Evolutionary conservation across 805 yeast genomes (phyloP).

Genomic region (Saturnispora zaruensis): DNA sequence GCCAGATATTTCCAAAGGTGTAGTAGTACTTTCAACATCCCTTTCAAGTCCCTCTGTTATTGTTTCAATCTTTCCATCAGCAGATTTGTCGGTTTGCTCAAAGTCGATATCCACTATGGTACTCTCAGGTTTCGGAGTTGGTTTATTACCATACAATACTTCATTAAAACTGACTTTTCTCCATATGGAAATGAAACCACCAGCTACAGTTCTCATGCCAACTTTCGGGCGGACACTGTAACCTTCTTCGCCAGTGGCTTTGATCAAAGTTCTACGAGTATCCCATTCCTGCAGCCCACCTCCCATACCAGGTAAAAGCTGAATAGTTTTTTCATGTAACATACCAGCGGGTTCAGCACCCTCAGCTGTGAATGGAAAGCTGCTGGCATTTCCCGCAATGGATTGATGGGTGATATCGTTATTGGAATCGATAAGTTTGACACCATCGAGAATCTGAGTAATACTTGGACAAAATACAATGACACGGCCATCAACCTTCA

Average conservation of each 20-base stretch:
- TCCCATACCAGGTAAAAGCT: conserved; percentile 39
- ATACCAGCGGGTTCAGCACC: conserved; percentile 2
- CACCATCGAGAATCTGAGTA: conserved; percentile 37
- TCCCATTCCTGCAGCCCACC: conserved; percentile 49
- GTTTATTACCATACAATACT: conserved; percentile 4
- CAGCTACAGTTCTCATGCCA: conserved; percentile 39
- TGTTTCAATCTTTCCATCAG: background rate
- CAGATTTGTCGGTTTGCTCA: background rate
- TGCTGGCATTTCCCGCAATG: background rate
- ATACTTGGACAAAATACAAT: conserved; percentile 41
- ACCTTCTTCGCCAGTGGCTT: conserved; percentile 33
- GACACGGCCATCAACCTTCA: conserved; percentile 36
- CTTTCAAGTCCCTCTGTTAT: background rate
- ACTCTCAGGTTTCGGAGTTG: conserved; percentile 4
- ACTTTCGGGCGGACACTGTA: conserved; percentile 44
- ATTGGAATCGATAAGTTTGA: conserved; percentile 23
- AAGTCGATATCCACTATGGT: background rate
- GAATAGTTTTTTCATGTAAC: conserved; percentile 29
- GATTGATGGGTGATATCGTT: conserved; percentile 10
- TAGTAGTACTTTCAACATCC: background rate
- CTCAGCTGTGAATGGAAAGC: background rate
- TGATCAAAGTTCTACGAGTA: conserved; percentile 31
- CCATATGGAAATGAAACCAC: conserved; percentile 42
- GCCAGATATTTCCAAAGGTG: background rate
- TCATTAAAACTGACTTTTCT: conserved; percentile 22